These are phyloP conservation scores for Cyberlindnera mississippiensis DNA, from an alignment of 805 yeast species.

Conservation along the genomic window DNA sequence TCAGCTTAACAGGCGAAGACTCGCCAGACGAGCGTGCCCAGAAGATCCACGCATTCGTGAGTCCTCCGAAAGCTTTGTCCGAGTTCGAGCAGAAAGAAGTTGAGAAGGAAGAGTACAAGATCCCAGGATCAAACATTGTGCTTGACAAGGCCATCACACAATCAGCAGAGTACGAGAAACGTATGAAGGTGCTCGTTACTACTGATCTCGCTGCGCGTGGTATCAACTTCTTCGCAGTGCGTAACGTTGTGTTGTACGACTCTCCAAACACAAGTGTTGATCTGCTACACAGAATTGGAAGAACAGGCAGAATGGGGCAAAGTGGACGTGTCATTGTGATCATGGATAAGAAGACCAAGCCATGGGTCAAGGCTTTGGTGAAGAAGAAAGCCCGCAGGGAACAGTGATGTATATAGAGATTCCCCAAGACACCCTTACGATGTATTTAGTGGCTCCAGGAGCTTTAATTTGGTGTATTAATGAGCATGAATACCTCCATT, in stretches of 20 bases:
- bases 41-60: slow-evolving; percentile 59
- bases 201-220: slow-evolving; percentile 93
- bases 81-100: slow-evolving; percentile 8
- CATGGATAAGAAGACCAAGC: slow-evolving; percentile 60
- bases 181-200: slow-evolving; percentile 68
- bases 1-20: slow-evolving; percentile 66
- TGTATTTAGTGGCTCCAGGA: no score
- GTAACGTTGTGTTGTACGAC: slow-evolving; percentile 80
- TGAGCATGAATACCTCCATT: no score
- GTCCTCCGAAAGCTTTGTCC: slow-evolving; percentile 48
- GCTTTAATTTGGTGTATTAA: no score
- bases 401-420: no score
- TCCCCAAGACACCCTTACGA: no score
- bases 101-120: slow-evolving; percentile 15
- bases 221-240: slow-evolving; percentile 73
- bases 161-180: slow-evolving; percentile 18
- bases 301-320: slow-evolving; percentile 91
- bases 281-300: slow-evolving; percentile 84
- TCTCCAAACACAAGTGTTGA: slow-evolving; percentile 84
- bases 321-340: slow-evolving; percentile 84
- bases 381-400: no score
- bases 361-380: slow-evolving; percentile 73
- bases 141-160: slow-evolving; percentile 14
- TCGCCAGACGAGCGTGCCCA: slow-evolving; percentile 53
- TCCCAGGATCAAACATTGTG: slow-evolving; percentile 35